phyloP scores from a whole-genome alignment of 176 grass and related monocot genomes.

The Carex myosuroides region DNA sequence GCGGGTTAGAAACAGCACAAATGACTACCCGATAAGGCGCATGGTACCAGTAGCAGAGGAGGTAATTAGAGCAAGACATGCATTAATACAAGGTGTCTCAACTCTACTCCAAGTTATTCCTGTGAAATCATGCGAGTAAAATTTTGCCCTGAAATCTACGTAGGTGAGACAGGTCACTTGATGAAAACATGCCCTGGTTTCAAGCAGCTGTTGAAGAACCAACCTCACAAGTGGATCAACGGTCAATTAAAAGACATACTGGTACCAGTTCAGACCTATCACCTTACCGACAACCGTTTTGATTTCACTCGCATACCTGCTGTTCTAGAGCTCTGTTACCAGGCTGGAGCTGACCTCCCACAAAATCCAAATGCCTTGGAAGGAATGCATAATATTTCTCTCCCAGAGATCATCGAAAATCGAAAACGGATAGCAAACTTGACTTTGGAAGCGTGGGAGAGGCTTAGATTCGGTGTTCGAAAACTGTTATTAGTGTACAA shows the following conservation, averaged over 20 bases:
- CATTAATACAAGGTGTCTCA: constrained; percentile 47
- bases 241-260: constrained; percentile 59
- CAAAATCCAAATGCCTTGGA: constrained; percentile 26
- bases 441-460: constrained; percentile 82
- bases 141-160: constrained; percentile 68
- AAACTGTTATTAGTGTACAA: constrained; percentile 86
- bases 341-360: constrained; percentile 58
- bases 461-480: constrained; percentile 55
- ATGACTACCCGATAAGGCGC: constrained; percentile 57
- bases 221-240: constrained; percentile 41
- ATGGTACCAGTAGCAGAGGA: constrained; percentile 79
- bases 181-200: constrained; percentile 67
- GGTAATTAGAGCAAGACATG: constrained; percentile 50
- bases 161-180: constrained; percentile 47
- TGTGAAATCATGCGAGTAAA: constrained; percentile 79
- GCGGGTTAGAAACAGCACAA: constrained; percentile 52
- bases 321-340: constrained; percentile 74
- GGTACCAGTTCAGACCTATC: constrained; percentile 53
- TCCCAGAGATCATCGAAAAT: not conserved
- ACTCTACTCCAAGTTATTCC: constrained; percentile 46
- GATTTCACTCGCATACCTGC: constrained; percentile 58
- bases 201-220: constrained; percentile 54
- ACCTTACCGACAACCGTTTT: constrained; percentile 62
- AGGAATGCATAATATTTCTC: not conserved
- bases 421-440: constrained; percentile 33